These are phyloP conservation scores for Veloboletus limbatus DNA, from an alignment of 1,284 basidiomycete species.

Conservation along the genomic window DNA sequence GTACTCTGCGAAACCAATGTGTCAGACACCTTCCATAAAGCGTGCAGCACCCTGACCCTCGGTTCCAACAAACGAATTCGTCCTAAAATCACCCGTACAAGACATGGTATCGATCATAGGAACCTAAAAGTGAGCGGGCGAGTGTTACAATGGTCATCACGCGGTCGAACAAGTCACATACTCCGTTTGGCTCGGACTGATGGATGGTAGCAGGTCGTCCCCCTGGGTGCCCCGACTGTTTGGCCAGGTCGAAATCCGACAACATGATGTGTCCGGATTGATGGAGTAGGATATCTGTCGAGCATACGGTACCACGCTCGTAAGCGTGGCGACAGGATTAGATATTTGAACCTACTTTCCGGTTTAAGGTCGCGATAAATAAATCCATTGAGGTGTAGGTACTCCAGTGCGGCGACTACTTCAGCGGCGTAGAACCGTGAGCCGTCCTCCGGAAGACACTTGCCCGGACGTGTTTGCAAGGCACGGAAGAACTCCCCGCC, in stretches of 20 bases:
- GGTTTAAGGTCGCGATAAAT: slow-evolving; percentile 99
- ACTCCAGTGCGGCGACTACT: slow-evolving; percentile 96
- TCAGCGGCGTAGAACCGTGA: slow-evolving; percentile 98
- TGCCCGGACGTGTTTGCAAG: slow-evolving; percentile 90
- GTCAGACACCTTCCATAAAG: slow-evolving; percentile 22
- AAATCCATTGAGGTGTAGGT: slow-evolving; percentile 98
- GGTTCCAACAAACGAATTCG: slow-evolving; percentile 98
- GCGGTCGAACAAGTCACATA: slow-evolving; percentile 36
- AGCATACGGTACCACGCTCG: slow-evolving; percentile 9
- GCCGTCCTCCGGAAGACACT: slow-evolving; percentile 93
- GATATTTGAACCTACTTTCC: slow-evolving; percentile 73
- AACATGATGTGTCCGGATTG: slow-evolving; percentile 99
- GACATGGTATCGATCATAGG: slow-evolving; percentile 95
- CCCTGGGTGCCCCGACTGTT: slow-evolving; percentile 85
- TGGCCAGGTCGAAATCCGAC: slow-evolving; percentile 98
- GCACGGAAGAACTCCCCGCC: slow-evolving; percentile 99
- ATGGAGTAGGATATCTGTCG: slow-evolving; percentile 92
- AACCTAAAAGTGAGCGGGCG: slow-evolving; percentile 50
- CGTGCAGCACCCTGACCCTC: slow-evolving; percentile 64
- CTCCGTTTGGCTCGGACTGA: slow-evolving; percentile 86
- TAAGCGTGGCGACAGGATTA: slow-evolving; percentile 1
- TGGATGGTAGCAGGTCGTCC: slow-evolving; percentile 90
- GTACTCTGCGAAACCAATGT: slow-evolving; percentile 69
- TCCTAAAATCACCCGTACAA: slow-evolving; percentile 96
- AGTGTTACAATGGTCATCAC: slow-evolving; percentile 16